Percentiles rank a stretch among this genome's conserved stretches.
These are phyloP conservation scores for Cryptococcus wingfieldii DNA, from an alignment of 1,284 basidiomycete species.

Conservation along the genomic window DNA sequence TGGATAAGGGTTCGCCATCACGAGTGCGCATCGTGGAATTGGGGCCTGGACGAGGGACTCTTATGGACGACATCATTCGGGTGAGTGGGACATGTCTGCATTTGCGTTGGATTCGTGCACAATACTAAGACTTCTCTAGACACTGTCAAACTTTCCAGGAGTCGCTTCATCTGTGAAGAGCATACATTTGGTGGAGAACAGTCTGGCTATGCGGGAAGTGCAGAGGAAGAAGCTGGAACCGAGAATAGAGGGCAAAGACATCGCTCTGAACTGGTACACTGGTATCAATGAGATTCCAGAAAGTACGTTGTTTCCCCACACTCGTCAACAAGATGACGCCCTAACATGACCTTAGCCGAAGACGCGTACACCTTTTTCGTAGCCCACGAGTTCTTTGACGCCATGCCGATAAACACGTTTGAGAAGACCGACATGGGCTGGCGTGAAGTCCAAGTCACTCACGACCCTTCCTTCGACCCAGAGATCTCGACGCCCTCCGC, in stretches of 20 bases:
- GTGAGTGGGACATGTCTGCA: conserved; percentile 52
- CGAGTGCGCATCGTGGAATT: conserved; percentile 78
- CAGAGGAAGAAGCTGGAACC: conserved; percentile 59
- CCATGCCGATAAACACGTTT: conserved; percentile 84
- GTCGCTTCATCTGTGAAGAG: conserved; percentile 56
- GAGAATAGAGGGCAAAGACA: conserved; percentile 28
- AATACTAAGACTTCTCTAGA: conserved; percentile 19
- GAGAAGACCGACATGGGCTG: conserved; percentile 77
- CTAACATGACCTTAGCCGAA: conserved; percentile 17
- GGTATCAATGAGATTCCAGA: conserved; percentile 63
- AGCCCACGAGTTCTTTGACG: conserved; percentile 98
- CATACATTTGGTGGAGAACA: conserved; percentile 79
- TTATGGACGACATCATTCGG: conserved; percentile 85
- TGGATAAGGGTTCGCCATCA: conserved; percentile 55
- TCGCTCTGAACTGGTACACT: conserved; percentile 67
- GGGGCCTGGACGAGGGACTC: conserved; percentile 88
- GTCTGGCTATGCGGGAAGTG: conserved; percentile 60
- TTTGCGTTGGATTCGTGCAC: not conserved
- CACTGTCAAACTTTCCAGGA: conserved; percentile 51
- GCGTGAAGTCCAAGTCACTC: conserved; percentile 77
- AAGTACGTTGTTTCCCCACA: conserved; percentile 28
- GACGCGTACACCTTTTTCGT: conserved; percentile 77
- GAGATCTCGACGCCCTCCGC: conserved; percentile 21
- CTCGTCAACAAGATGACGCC: not conserved
- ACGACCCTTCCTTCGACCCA: conserved; percentile 32